Conservation (phyloP, 129 eudicot species). For the carrot (Daucus carota) region DH1_v3.0 NC_030387.2:12179001-12179500, state of each 20-base stretch:
- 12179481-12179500: conserved; percentile 30
- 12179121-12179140: background rate
- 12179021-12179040: background rate
- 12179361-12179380: background rate
- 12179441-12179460: conserved; percentile 40
- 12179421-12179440: conserved; percentile 37
- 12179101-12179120: background rate
- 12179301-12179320: conserved; percentile 41
- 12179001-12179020: background rate
- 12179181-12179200: conserved; percentile 39
- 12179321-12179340: conserved; percentile 39
- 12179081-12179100: background rate
- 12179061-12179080: background rate
- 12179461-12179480: conserved; percentile 31
- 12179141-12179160: background rate
- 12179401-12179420: conserved; percentile 6
- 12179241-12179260: conserved; percentile 28
- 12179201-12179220: conserved; percentile 40
- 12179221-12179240: conserved; percentile 30
- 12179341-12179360: background rate
- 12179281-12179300: conserved; percentile 43
- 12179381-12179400: background rate
- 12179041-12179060: background rate
- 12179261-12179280: conserved; percentile 38
- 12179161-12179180: conserved; percentile 11